These are phyloP conservation scores for Dimargaris xerosporica DNA, from an alignment of 192 early-diverging fungal species.

Conservation along the genomic window DNA sequence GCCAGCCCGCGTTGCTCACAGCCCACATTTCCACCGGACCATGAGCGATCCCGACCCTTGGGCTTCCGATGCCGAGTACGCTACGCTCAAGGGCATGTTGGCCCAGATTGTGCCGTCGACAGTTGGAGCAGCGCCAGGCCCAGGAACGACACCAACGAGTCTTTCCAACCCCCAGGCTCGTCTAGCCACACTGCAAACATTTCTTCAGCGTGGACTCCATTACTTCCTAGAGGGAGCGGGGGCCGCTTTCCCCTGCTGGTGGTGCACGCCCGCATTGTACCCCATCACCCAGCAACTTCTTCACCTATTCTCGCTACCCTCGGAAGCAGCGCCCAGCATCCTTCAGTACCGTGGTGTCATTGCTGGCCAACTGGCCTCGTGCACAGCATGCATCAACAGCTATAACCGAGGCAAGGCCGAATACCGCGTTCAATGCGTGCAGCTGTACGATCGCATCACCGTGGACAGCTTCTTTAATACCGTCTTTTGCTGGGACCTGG, in stretches of 20 bases:
- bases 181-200: slow-evolving; percentile 8
- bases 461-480: slow-evolving; percentile 11
- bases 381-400: slow-evolving; percentile 20
- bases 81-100: no score
- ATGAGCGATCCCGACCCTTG: no score
- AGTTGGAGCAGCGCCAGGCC: no score
- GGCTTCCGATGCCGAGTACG: no score
- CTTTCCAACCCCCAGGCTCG: no score
- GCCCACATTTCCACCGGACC: no score
- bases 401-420: slow-evolving; percentile 22
- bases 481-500: slow-evolving; percentile 16
- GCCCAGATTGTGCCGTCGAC: no score
- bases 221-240: slow-evolving; percentile 24
- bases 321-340: slow-evolving; percentile 2
- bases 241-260: slow-evolving; percentile 21
- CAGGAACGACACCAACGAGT: no score
- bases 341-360: slow-evolving; percentile 15
- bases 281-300: slow-evolving; percentile 22
- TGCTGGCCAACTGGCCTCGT: slow-evolving; percentile 18
- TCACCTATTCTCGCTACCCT: slow-evolving; percentile 23
- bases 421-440: neutral
- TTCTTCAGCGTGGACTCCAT: slow-evolving; percentile 15
- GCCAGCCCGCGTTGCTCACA: no score
- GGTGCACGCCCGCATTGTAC: slow-evolving; percentile 19
- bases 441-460: neutral